Conservation (phyloP, 805 yeast genomes). For the Candida taoyuanica region DNA sequence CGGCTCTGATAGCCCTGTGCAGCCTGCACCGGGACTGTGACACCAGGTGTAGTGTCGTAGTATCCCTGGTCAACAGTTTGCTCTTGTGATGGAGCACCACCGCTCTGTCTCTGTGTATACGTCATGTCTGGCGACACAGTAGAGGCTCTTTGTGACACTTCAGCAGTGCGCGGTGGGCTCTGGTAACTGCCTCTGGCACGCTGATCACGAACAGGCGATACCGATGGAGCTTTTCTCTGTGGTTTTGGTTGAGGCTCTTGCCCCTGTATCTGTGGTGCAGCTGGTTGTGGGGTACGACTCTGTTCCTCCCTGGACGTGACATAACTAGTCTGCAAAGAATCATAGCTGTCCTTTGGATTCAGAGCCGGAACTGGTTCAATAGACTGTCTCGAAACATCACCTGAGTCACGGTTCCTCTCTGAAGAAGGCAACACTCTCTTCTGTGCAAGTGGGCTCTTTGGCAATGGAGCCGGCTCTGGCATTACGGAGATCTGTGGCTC, state of each 20-base stretch:
- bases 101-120: not conserved
- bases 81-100: not conserved
- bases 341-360: not conserved
- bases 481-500: conserved; percentile 10
- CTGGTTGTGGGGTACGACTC: not conserved
- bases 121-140: not conserved
- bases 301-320: conserved; percentile 5
- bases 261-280: conserved; percentile 3
- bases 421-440: conserved; percentile 3
- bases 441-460: conserved; percentile 16
- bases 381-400: not conserved
- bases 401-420: not conserved
- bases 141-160: not conserved
- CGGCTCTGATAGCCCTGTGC: not conserved
- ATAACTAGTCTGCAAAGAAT: conserved; percentile 3
- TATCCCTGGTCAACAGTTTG: not conserved
- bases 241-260: conserved; percentile 4
- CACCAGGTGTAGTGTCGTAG: too few relatives aligned
- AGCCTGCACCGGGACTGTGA: too few relatives aligned
- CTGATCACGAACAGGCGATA: conserved; percentile 7
- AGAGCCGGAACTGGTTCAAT: conserved; percentile 8
- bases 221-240: conserved; percentile 14
- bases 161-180: not conserved
- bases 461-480: conserved; percentile 22
- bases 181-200: not conserved